Conservation (phyloP, 257 asterid genomes). For the Capsicum rhomboideum region DNA sequence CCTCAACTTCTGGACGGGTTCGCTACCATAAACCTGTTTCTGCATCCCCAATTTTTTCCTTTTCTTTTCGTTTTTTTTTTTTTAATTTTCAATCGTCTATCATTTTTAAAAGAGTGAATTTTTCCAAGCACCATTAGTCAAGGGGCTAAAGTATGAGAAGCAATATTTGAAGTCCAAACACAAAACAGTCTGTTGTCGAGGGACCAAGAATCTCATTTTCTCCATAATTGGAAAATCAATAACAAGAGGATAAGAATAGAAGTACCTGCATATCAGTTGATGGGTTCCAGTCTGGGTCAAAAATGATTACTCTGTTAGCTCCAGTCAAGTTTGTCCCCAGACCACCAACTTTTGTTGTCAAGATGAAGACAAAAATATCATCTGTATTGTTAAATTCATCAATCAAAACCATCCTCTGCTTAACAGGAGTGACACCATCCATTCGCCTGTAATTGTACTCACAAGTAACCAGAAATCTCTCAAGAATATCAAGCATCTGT, state of each 20-base stretch:
- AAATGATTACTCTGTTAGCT: conserved; percentile 93
- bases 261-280: conserved; percentile 94
- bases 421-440: conserved; percentile 92
- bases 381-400: conserved; percentile 83
- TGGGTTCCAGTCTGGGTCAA: conserved; percentile 99
- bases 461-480: conserved; percentile 45
- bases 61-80: not conserved
- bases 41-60: not conserved
- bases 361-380: conserved; percentile 71
- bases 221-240: not conserved
- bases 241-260: not conserved
- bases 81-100: not conserved
- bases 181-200: not conserved
- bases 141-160: not conserved
- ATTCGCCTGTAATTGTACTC: conserved; percentile 76
- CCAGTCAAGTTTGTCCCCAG: conserved; percentile 95
- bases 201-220: not conserved
- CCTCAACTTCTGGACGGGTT: not conserved
- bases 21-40: not conserved
- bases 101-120: not conserved
- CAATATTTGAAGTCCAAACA: not conserved
- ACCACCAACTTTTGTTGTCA: conserved; percentile 98
- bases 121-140: not conserved
- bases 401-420: conserved; percentile 84
- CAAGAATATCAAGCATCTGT: conserved; percentile 98